Percentiles rank a stretch among this genome's conserved stretches.
These are phyloP conservation scores for Trichoderma citrinoviride DNA, from an alignment of 2,329 filamentous ascomycete genomes.

Conservation along the genomic window DNA sequence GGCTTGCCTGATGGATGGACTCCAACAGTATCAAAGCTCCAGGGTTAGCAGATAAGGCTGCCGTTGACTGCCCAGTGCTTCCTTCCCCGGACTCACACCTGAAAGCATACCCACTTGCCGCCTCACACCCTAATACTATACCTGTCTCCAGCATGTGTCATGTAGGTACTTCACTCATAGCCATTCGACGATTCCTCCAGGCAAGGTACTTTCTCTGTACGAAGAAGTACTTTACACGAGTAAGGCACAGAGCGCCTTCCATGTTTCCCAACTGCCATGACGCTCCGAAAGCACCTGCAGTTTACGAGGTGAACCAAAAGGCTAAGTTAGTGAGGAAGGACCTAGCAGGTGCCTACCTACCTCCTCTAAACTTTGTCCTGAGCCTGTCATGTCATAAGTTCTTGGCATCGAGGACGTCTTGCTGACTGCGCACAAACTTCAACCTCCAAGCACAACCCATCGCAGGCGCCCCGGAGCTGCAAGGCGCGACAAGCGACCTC, in stretches of 20 bases:
- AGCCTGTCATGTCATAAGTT: not conserved
- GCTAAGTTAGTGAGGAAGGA: too few relatives aligned
- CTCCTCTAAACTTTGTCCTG: too few relatives aligned
- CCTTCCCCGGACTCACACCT: conserved; percentile 15
- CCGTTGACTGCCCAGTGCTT: not conserved
- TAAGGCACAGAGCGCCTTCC: too few relatives aligned
- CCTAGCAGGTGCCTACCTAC: too few relatives aligned
- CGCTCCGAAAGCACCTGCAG: too few relatives aligned
- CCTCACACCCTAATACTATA: not conserved
- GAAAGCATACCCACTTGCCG: conserved; percentile 17
- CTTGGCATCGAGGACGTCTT: not conserved
- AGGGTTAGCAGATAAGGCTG: conserved; percentile 19
- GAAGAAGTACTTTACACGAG: too few relatives aligned
- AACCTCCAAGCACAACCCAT: not conserved
- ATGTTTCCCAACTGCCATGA: too few relatives aligned
- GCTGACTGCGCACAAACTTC: not conserved
- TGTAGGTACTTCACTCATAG: not conserved
- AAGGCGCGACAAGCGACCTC: conserved; percentile 12
- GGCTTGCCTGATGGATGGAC: not conserved
- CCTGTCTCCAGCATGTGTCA: not conserved
- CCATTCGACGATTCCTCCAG: too few relatives aligned
- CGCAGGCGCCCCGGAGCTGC: not conserved
- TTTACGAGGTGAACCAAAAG: too few relatives aligned
- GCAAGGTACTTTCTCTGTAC: too few relatives aligned
- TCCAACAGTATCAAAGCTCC: not conserved